These are phyloP conservation scores for Sarocladiaceae sp. DNA, from an alignment of 2,329 filamentous ascomycete species.

Conservation along the genomic window DNA sequence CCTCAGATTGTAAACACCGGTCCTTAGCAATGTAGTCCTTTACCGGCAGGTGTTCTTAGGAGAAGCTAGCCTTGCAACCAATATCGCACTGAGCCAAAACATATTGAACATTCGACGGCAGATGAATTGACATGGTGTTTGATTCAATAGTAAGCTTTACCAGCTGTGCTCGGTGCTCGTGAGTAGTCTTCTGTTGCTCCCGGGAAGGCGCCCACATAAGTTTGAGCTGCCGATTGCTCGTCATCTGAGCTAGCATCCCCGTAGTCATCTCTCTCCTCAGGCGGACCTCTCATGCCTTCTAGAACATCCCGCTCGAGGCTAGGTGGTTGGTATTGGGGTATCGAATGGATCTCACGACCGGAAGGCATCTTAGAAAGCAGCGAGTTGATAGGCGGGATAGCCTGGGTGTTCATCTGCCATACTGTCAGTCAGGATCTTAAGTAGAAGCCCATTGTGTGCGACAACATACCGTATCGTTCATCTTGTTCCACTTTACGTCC, in stretches of 20 bases:
- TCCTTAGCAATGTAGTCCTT: no score
- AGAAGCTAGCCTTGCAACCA: no score
- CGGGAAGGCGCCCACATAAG: conserved; percentile 46
- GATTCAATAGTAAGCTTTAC: conserved; percentile 32
- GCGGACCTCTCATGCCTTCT: conserved; percentile 49
- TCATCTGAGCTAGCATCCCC: conserved; percentile 35
- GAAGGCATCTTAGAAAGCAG: conserved; percentile 78
- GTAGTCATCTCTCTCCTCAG: conserved; percentile 28
- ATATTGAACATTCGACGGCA: no score
- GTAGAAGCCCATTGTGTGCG: background rate
- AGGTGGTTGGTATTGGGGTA: conserved; percentile 65
- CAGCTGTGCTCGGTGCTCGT: conserved; percentile 17
- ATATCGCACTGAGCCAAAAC: no score
- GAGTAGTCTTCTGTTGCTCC: conserved; percentile 37
- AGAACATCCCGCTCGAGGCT: conserved; percentile 61
- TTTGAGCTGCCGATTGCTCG: conserved; percentile 22
- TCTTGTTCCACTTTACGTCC: conserved; percentile 82
- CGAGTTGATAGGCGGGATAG: conserved; percentile 66
- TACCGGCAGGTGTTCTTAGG: no score
- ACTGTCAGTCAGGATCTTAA: conserved; percentile 11
- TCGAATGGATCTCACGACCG: conserved; percentile 76
- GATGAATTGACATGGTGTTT: no score
- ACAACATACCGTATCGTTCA: conserved; percentile 78
- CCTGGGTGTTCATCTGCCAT: conserved; percentile 70
- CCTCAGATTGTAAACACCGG: no score